Base-by-base conservation (phyloP, 306 rosid species). In the Glycine soja region DNA sequence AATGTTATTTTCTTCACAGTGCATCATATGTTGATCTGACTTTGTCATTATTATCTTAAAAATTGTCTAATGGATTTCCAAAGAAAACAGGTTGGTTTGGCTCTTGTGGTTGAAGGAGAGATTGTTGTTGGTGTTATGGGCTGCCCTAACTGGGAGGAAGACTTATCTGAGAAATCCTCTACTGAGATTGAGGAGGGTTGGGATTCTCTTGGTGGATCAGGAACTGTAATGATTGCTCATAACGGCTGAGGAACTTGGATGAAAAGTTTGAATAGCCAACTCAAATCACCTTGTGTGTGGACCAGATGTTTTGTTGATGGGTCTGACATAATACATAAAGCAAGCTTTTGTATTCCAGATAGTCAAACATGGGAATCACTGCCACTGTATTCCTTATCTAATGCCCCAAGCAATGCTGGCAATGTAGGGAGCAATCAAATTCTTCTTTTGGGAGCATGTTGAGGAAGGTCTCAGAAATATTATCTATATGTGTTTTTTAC, bases 31-130 rank as follows among this genome's bases (percentile, higher is more conserved):
- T 46, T 43, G 57, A 47, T 70, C 57, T 19, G 30, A 74, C 59
- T 71, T 50, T 46, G 6, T 63, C 57, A 59, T 67, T 77, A 48
- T 56, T 45, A 80, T 70, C 59, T 47, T 42, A 45, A 76, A 69
- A 24, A 19, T 64, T 45, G 52, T 51, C 73, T 69, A 13, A 79
- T 45, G 24, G 56, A 64, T 68, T 70, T 70, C 46, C 40, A 13
- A 18, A 77, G 1, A n/a, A 51, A 80, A 75, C 86, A 92, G 97
- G 97, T 91, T 53, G 98, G 99, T 74, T 88, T 93, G 97, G 93
- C 98, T 56, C 96, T 93, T 58, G 91, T 90, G 79, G 97, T 95
- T 80, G 98, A 93, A 45, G 94, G 94, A 76, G 89, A 91, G 88
- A 74, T 87, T 85, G 92, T 85, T 14, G 30, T 90, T 47, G 96